phyloP scores from a whole-genome alignment of 2,329 filamentous ascomycete genomes.

The Achaetomium macrosporum region DNA sequence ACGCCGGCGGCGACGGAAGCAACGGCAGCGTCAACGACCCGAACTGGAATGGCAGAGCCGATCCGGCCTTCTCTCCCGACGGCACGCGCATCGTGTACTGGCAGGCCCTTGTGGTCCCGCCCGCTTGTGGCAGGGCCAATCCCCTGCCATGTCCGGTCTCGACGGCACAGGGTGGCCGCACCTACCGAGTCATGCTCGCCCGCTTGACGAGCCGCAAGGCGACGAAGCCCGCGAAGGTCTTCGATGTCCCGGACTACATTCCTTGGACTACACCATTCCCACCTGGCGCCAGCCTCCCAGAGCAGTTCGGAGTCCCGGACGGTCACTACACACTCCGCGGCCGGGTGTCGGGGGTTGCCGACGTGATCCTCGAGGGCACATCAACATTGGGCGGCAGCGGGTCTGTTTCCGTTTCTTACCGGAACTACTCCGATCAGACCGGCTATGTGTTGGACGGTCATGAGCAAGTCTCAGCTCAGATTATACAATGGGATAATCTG shows the following conservation, averaged over 20 bases:
- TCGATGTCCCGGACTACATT: not conserved
- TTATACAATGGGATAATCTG: not conserved
- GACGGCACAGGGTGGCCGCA: not conserved
- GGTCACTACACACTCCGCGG: not conserved
- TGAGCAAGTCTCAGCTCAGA: not conserved
- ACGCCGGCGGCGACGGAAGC: not conserved
- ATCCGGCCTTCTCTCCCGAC: not conserved
- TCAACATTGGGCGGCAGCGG: not conserved
- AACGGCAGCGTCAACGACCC: not conserved
- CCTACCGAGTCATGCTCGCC: not conserved
- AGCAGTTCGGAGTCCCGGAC: not conserved
- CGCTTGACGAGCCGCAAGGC: not conserved
- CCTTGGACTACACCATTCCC: not conserved
- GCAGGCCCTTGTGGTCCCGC: not conserved
- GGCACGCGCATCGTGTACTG: not conserved
- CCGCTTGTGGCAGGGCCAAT: not conserved
- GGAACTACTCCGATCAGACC: not conserved
- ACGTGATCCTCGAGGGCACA: not conserved
- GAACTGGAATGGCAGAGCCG: not conserved
- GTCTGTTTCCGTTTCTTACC: not conserved
- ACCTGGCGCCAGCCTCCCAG: not conserved
- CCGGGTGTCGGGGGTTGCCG: not conserved
- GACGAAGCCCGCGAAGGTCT: not conserved
- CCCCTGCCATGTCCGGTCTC: not conserved
- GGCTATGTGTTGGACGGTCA: not conserved